These are phyloP conservation scores for Ganoderma multipileum DNA, from an alignment of 1,284 basidiomycete species.

Conservation along the genomic window DNA sequence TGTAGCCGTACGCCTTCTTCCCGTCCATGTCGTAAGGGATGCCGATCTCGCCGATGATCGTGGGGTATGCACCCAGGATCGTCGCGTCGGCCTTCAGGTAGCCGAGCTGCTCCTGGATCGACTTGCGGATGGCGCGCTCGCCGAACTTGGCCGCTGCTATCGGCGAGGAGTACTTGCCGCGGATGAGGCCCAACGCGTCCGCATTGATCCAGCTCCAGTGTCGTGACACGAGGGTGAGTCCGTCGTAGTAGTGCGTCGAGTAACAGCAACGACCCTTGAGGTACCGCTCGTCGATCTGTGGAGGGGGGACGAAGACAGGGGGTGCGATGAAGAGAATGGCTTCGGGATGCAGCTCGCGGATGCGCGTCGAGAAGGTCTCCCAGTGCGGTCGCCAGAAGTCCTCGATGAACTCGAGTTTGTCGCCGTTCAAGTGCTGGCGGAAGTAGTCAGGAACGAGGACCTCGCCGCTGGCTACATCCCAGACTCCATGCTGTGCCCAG, in stretches of 20 bases:
- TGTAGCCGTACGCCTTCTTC: constrained; percentile 85
- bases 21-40: constrained; percentile 93
- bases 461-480: constrained; percentile 79
- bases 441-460: constrained; percentile 88
- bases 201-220: constrained; percentile 99
- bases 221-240: constrained; percentile 82
- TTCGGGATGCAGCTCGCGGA: constrained; percentile 81
- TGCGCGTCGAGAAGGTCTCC: constrained; percentile 65
- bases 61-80: constrained; percentile 83
- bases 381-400: constrained; percentile 90
- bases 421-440: constrained; percentile 35
- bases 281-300: constrained; percentile 64
- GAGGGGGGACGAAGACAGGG: constrained; percentile 89
- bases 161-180: constrained; percentile 85
- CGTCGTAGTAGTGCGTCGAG: constrained; percentile 95
- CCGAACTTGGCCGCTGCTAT: constrained; percentile 80
- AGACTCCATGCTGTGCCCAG: constrained; percentile 95
- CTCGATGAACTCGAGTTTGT: constrained; percentile 70
- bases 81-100: constrained; percentile 78
- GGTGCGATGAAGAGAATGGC: constrained; percentile 93
- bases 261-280: constrained; percentile 80
- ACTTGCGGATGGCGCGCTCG: constrained; percentile 82
- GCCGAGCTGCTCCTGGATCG: constrained; percentile 85
- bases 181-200: constrained; percentile 89
- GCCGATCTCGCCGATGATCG: constrained; percentile 95